Percentiles rank a stretch among this genome's conserved stretches.
phyloP scores from a whole-genome alignment of 345 rosid species.

The Rhizophora mangle region DNA sequence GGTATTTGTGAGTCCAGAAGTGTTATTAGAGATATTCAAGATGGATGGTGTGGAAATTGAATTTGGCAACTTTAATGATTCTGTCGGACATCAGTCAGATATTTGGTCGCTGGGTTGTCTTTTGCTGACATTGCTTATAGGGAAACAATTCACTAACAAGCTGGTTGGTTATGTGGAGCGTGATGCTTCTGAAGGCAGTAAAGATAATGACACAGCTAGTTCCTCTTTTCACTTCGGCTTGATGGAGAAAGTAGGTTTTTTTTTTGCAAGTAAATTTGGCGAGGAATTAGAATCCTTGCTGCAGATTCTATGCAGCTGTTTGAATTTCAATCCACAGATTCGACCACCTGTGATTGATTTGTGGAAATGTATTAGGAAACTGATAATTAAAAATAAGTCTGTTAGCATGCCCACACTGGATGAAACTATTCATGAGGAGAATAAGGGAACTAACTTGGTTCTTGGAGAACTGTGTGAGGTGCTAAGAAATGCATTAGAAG shows the following conservation, averaged over 20 bases:
- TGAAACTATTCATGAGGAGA: conserved; percentile 24
- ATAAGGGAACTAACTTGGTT: conserved; percentile 40
- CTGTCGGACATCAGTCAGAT: conserved; percentile 48
- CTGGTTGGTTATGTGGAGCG: conserved; percentile 32
- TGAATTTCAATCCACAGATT: conserved; percentile 49
- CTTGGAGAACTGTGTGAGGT: conserved; percentile 50
- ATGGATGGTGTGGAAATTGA: conserved; percentile 29
- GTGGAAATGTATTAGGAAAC: conserved; percentile 63
- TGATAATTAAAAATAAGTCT: conserved; percentile 39
- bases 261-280: conserved; percentile 35
- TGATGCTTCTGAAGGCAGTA: conserved; percentile 21
- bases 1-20: conserved; percentile 60
- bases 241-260: conserved; percentile 38
- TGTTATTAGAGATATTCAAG: conserved; percentile 48
- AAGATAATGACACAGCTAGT: conserved; percentile 30
- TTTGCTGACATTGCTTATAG: conserved; percentile 53
- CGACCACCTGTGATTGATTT: conserved; percentile 57
- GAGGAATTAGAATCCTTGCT: conserved; percentile 36
- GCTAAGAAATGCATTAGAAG: conserved; percentile 23
- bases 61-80: conserved; percentile 20
- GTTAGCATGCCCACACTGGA: conserved; percentile 28
- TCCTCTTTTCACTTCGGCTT: conserved; percentile 32
- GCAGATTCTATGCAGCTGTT: conserved; percentile 48
- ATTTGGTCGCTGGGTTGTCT: conserved; percentile 71
- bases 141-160: conserved; percentile 41